Percentiles rank a stretch among this genome's conserved stretches.
phyloP scores from a whole-genome alignment of 345 rosid genomes.

The Brassica nigra region DNA sequence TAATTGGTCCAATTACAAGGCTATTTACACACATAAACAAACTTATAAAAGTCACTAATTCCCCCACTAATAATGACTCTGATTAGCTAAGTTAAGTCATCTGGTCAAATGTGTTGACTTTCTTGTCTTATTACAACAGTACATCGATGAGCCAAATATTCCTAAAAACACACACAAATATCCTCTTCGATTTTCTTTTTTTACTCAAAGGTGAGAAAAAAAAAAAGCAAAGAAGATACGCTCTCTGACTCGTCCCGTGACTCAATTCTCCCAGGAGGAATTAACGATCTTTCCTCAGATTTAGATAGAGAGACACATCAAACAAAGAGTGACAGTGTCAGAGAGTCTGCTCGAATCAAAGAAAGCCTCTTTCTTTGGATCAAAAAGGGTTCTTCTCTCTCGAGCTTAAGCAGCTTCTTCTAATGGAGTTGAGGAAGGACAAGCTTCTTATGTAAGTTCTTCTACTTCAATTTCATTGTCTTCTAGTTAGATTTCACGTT shows the following conservation, averaged over 20 bases:
- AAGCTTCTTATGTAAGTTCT: conserved; percentile 58
- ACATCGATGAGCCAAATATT: conserved; percentile 8
- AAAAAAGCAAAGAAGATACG: conserved; percentile 16
- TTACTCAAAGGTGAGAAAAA: conserved; percentile 2
- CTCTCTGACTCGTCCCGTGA: conserved; percentile 40
- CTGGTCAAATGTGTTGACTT: conserved; percentile 30
- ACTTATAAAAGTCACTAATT: background rate
- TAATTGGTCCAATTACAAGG: background rate
- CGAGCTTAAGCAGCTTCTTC: conserved; percentile 25
- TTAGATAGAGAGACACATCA: conserved; percentile 19
- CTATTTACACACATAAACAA: background rate
- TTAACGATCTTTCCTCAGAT: conserved; percentile 27
- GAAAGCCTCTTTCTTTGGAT: background rate
- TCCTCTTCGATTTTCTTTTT: conserved; percentile 2
- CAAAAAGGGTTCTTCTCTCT: conserved; percentile 6
- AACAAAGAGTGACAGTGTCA: conserved; percentile 22
- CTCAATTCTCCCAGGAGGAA: conserved; percentile 30
- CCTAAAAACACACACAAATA: conserved; percentile 26
- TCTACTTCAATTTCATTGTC: background rate
- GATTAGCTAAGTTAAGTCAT: conserved; percentile 6
- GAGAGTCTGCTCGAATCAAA: conserved; percentile 18
- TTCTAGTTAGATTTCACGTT: conserved; percentile 21
- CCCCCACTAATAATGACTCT: background rate
- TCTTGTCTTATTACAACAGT: conserved; percentile 7
- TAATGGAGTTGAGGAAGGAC: conserved; percentile 67